Evolutionary conservation across 768 basidiomycete genomes (phyloP).

Genomic region (Neoboletus brunneissimus): DNA sequence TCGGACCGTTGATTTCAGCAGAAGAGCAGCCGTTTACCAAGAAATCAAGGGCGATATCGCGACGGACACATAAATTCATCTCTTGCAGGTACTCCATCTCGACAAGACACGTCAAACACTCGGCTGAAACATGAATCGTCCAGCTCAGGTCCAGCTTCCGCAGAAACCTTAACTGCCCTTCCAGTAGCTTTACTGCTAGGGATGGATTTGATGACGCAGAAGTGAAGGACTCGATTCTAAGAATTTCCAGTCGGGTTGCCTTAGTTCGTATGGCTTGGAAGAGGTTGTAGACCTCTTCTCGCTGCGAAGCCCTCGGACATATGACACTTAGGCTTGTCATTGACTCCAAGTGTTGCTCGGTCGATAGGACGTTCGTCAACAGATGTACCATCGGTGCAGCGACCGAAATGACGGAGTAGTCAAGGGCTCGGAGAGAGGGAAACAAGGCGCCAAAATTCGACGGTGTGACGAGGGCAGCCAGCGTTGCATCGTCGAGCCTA

Average conservation of each 20-base stretch:
- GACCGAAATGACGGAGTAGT: slow-evolving; percentile 29
- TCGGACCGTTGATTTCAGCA: background rate
- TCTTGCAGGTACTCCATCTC: slow-evolving; percentile 25
- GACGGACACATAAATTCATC: slow-evolving; percentile 18
- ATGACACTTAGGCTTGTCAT: slow-evolving; percentile 24
- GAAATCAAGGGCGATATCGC: slow-evolving; percentile 16
- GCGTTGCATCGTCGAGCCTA: slow-evolving; percentile 24
- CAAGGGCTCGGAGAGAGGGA: slow-evolving; percentile 25
- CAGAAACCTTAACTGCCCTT: slow-evolving; percentile 19
- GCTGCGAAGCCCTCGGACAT: slow-evolving; percentile 22
- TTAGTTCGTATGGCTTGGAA: slow-evolving; percentile 24
- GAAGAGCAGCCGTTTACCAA: slow-evolving; percentile 9
- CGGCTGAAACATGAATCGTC: slow-evolving; percentile 22
- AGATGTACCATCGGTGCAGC: slow-evolving; percentile 18
- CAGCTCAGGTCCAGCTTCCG: slow-evolving; percentile 25
- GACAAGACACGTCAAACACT: slow-evolving; percentile 22
- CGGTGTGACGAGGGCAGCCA: slow-evolving; percentile 20
- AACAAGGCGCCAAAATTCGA: slow-evolving; percentile 22
- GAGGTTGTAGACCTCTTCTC: slow-evolving; percentile 19
- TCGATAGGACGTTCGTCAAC: slow-evolving; percentile 19
- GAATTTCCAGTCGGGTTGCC: slow-evolving; percentile 17
- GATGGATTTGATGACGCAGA: slow-evolving; percentile 8
- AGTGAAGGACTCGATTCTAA: slow-evolving; percentile 24
- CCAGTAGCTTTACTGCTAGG: slow-evolving; percentile 15
- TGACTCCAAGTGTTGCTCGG: slow-evolving; percentile 13